Evolutionary conservation across 129 eudicot species (phyloP), one percentile per base, ranked within the genome.

Genomic region (Tanacetum coccineum): DNA sequence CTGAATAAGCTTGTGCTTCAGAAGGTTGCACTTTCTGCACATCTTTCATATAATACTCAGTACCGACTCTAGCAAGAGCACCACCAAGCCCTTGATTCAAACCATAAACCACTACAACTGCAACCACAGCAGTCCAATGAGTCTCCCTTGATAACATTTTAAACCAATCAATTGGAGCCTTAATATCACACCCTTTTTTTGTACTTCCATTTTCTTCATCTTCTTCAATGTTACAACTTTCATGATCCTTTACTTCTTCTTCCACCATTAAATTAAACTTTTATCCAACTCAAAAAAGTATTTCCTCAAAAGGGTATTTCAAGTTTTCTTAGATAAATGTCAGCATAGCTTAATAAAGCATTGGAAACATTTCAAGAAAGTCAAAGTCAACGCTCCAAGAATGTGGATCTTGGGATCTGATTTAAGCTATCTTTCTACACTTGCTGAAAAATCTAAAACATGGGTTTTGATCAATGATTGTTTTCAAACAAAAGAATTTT

Each of bases 21-120:
- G 99, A 94, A 60, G 99, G 99, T 83, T 93, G 99, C 12, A 93
- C 95, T 79, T 79, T 93, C 68, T 93, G 99, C 76, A 82, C 99
- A 94, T 94, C 99, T 73, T 94, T 94, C 95, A 89, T 84, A 51
- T 94, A 94, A 74, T 89, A 94, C 89, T 89, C 87, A 3, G 97
- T 94, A 6, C 90, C 90, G 9, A 94, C 93, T 2, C 85, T 80
- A 40, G 55, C 70, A 70, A 94, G 84, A 21, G 95, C 83, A 70
- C 96, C 95, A 15, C 99, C 97, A 48, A 89, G 62, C 14, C 99
- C 99, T 68, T 94, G 95, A 70, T 85, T 94, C 49, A 94, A 64
- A 20, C 99, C 99, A 80, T 94, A 89, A 20, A 87, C 83, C 50
- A 87, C 76, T 62, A 94, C 76, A 70, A 94, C 88, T 32, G 88